Evolutionary conservation across 345 rosid genomes (phyloP), one percentile per base, ranked within the genome.

Genomic region (Reutealis trisperma): DNA sequence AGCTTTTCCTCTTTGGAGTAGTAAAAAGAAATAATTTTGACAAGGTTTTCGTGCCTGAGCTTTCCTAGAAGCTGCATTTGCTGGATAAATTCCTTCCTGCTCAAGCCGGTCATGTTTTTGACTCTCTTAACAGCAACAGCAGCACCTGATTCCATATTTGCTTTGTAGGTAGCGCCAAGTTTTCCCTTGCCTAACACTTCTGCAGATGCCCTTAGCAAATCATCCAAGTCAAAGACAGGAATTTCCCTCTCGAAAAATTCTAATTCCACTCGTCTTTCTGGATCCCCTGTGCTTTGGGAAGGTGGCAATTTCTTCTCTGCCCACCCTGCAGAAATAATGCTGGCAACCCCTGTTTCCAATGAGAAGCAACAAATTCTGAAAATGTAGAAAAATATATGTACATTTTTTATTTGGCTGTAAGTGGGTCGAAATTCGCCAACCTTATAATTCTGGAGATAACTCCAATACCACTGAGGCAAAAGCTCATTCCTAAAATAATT

Each of bases 41-140:
- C 84, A 7, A 88, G 77, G 78, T 88, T 88, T 65, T 85, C 79
- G 57, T 90, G 93, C 75, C 71, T 85, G 21, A 84, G 65, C 51
- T 79, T 88, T 77, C 93, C 91, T 18, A 90, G 80, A 74, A 82
- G 27, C 14, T 75, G 88, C 93, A 90, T 84, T 68, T 87, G 90
- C 74, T 82, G 88, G 55, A 75, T 60, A 69, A 85, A 90, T 63
- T 84, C 89, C 76, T 86, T 87, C 74, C 82, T 82, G 74, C 84
- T 81, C 81, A 81, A 44, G 27, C 72, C 80, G n/a, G 75, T 79
- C 82, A 81, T 74, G 73, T 78, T 76, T 14, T 71, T 79, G 1
- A 87, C 42, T 79, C 88, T 88, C 77, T 90, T 90, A 52, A 87
- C 88, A 0, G 84, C 79, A 21, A 90, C 77, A 45, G 77, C 84